Evolutionary conservation across 495 filamentous ascomycete genomes (phyloP).

Genomic region (Podospora anserina): DNA sequence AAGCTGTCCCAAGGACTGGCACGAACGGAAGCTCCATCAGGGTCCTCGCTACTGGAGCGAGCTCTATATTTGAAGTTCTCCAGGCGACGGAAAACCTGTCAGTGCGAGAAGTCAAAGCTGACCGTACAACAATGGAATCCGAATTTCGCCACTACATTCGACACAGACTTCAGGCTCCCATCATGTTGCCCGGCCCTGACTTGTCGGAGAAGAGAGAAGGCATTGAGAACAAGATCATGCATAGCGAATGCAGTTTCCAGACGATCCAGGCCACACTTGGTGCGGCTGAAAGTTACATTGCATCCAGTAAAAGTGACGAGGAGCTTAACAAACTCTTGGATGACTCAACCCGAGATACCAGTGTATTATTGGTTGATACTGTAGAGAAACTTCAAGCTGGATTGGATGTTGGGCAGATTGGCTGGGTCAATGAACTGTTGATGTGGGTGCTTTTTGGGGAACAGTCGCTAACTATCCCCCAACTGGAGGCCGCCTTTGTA

Average conservation of each 20-base stretch:
- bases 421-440: slow-evolving; percentile 7
- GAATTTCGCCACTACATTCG: neutral
- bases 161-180: neutral
- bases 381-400: slow-evolving; percentile 10
- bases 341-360: neutral
- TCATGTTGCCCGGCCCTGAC: neutral
- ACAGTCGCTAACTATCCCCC: slow-evolving; percentile 3
- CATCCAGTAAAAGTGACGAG: neutral
- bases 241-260: neutral
- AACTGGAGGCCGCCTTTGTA: slow-evolving; percentile 12
- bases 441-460: slow-evolving; percentile 7
- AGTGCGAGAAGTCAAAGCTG: neutral
- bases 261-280: neutral
- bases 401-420: neutral
- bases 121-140: neutral
- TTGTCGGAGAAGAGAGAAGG: neutral
- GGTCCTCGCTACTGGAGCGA: slow-evolving; percentile 3
- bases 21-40: neutral
- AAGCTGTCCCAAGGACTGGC: neutral
- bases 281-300: neutral
- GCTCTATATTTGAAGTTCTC: neutral
- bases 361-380: neutral
- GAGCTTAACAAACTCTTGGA: slow-evolving; percentile 8
- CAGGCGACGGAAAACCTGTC: neutral
- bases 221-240: neutral